Base-by-base conservation (phyloP, 768 basidiomycete species). In the Phlebiopsis gigantea region DNA sequence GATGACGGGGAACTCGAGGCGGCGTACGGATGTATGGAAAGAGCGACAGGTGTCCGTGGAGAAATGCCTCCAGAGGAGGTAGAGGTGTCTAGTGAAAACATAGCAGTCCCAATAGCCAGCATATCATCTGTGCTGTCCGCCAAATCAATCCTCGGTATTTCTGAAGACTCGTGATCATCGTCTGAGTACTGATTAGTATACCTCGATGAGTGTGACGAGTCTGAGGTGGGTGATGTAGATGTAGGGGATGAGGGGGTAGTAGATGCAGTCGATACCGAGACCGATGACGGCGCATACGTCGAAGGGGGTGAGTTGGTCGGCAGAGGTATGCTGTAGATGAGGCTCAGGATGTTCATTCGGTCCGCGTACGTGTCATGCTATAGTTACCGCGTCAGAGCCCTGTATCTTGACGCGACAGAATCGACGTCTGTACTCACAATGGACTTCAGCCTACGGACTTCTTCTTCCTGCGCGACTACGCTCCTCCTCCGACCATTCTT, bases 331-430 rank as follows among this genome's bases (percentile, higher is more conserved):
- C 84, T 87, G 75, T 93, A 93, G 60, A 93, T 92, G 61, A 90
- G 79, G 64, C 88, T 90, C 55, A 96, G 80, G 66, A 95, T 93
- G 66, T 90, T 88, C 88, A 96, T 93, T 51, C 93, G 83, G 71
- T 96, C 91, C 57, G 90, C 91, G 70, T 96, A 96, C 8, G 93
- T 95, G 71, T 96, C 93, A 68, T 95, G 93, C 93, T 94, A 15
- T 15, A 19, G 48, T 46, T 31, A 48, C 15, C 19, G 6, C n/a
- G 17, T 48, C 28, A 48, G 47, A 29, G 9, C 12, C 26, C 25
- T 19, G 55, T 15, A 34, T 24, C 26, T 4, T 50, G 9, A 51
- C 25, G 47, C 47, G 29, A 5, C 8, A 17, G n/a, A 21, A 30
- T 19, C n/a, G 30, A n/a, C 46, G 34, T 68, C 29, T 50, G 41